Percentiles rank a stretch among this genome's conserved stretches.
These are phyloP conservation scores for Claviceps sp. DNA, from an alignment of 2,329 filamentous ascomycete species.

Conservation along the genomic window DNA sequence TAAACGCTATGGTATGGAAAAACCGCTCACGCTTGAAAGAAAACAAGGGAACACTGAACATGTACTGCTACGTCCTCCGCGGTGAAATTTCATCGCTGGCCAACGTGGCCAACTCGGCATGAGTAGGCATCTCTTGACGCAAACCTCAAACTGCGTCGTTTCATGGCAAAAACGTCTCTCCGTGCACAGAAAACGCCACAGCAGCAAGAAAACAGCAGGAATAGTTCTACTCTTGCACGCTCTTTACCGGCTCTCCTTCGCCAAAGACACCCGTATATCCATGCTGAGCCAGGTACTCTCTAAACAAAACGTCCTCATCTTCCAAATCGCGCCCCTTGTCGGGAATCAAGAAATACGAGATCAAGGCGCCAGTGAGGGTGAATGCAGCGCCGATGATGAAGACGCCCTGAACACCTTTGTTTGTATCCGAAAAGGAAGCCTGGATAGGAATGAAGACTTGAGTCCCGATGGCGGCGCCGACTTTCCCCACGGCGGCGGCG, in stretches of 20 bases:
- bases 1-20: too few relatives aligned
- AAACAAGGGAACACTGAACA: too few relatives aligned
- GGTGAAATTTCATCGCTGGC: too few relatives aligned
- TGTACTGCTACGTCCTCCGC: too few relatives aligned
- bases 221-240: too few relatives aligned
- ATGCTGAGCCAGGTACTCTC: conserved; percentile 27
- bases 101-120: too few relatives aligned
- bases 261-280: conserved; percentile 11
- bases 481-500: conserved; percentile 37
- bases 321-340: conserved; percentile 31
- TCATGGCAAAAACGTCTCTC: too few relatives aligned
- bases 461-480: conserved; percentile 36
- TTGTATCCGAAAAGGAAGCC: conserved; percentile 15
- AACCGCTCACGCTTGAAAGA: too few relatives aligned
- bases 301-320: conserved; percentile 29
- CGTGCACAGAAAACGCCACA: background rate
- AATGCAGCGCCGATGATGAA: conserved; percentile 39
- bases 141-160: too few relatives aligned
- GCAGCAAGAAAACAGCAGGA: background rate
- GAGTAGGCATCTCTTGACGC: too few relatives aligned
- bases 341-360: conserved; percentile 34
- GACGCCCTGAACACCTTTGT: conserved; percentile 31
- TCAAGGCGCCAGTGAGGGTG: conserved; percentile 31
- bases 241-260: background rate
- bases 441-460: conserved; percentile 36